These are phyloP conservation scores for Mucor saturninus DNA, from an alignment of 371 early-diverging fungal species.

Conservation along the genomic window DNA sequence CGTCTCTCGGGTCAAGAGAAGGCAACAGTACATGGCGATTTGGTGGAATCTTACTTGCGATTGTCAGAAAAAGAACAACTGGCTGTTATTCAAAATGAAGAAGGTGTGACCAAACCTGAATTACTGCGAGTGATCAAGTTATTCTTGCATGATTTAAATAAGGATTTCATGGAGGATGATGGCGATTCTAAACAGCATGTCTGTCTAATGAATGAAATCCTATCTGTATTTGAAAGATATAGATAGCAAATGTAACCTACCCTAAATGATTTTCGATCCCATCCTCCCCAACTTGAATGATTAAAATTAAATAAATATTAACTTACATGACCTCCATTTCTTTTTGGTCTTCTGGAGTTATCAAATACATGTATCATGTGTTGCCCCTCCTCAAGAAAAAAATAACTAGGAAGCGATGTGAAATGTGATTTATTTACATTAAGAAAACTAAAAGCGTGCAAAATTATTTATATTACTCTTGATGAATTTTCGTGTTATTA, in stretches of 20 bases:
- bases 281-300: no score
- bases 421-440: no score
- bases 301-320: no score
- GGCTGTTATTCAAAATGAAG: background rate
- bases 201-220: background rate
- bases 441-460: no score
- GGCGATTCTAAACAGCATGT: background rate
- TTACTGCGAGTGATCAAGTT: background rate
- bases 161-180: background rate
- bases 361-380: no score
- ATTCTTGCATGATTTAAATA: background rate
- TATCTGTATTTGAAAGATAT: slow-evolving; percentile 2
- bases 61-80: slow-evolving; percentile 19
- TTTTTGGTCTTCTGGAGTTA: no score
- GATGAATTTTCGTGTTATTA: background rate
- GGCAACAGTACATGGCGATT: slow-evolving; percentile 36
- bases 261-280: no score
- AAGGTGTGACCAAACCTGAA: background rate
- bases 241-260: background rate
- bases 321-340: no score
- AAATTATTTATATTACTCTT: no score
- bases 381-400: no score
- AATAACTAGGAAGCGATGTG: no score
- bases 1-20: slow-evolving; percentile 26
- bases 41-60: slow-evolving; percentile 28